These are phyloP conservation scores for Monascus purpureus DNA, from an alignment of 495 filamentous ascomycete genomes.

Conservation along the genomic window DNA sequence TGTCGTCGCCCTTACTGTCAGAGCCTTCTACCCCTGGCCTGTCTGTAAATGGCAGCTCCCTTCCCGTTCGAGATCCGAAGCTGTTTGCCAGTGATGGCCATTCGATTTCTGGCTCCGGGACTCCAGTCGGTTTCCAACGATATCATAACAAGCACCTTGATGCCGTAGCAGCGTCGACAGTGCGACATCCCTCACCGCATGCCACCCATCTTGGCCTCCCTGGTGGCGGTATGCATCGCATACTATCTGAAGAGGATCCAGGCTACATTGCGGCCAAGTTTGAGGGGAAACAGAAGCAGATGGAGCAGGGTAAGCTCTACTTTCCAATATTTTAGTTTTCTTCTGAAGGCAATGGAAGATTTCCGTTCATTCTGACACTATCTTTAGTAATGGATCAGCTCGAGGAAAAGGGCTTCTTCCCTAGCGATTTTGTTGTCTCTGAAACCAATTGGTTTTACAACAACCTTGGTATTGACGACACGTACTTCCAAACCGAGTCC, in stretches of 20 bases:
- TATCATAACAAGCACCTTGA: slow-evolving; percentile 52
- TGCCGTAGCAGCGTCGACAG: slow-evolving; percentile 40
- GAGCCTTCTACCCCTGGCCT: slow-evolving; percentile 17
- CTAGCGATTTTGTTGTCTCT: slow-evolving; percentile 61
- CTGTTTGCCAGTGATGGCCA: slow-evolving; percentile 22
- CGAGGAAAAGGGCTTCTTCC: slow-evolving; percentile 76
- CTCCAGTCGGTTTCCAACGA: slow-evolving; percentile 35
- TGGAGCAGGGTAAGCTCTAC: slow-evolving; percentile 57
- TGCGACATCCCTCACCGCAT: slow-evolving; percentile 71
- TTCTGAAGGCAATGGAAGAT: background rate
- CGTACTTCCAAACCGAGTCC: slow-evolving; percentile 92
- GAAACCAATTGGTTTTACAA: slow-evolving; percentile 97
- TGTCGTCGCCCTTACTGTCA: slow-evolving; percentile 20
- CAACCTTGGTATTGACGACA: slow-evolving; percentile 92
- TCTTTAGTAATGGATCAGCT: slow-evolving; percentile 53
- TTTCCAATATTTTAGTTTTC: background rate
- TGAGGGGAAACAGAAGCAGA: slow-evolving; percentile 86
- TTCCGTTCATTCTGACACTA: slow-evolving; percentile 5
- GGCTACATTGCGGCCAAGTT: slow-evolving; percentile 95
- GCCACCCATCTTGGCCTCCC: slow-evolving; percentile 81
- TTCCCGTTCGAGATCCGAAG: slow-evolving; percentile 25
- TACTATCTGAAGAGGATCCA: slow-evolving; percentile 79
- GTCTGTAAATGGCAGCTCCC: slow-evolving; percentile 14
- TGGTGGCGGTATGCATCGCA: slow-evolving; percentile 39
- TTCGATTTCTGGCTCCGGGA: slow-evolving; percentile 24